Evolutionary conservation across 352 stramenopile genomes (phyloP), one percentile per base, ranked within the genome.

Genomic region (Peronosclerospora sorghi): DNA sequence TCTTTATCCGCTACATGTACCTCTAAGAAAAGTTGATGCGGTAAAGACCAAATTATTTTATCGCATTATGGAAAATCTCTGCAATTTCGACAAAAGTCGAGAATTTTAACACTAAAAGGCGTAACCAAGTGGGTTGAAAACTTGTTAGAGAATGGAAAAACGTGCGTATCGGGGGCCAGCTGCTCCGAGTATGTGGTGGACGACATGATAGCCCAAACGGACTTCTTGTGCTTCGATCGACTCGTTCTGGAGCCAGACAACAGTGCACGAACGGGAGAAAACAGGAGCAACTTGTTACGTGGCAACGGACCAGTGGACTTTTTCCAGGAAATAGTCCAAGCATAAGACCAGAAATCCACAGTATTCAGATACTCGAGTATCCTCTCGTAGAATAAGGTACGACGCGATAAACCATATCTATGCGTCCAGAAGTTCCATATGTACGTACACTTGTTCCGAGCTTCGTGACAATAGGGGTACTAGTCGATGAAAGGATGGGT

Each of bases 71-170:
- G n/a, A n/a, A n/a, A n/a, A n/a, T n/a, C n/a, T n/a, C n/a, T n/a
- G n/a, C n/a, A n/a, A n/a, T n/a, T n/a, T n/a, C n/a, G n/a, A n/a
- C n/a, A n/a, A n/a, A n/a, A n/a, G n/a, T n/a, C n/a, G n/a, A n/a
- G n/a, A n/a, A n/a, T n/a, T n/a, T n/a, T n/a, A n/a, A n/a, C n/a
- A n/a, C n/a, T n/a, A n/a, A n/a, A n/a, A n/a, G n/a, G 83, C 70
- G 19, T 69, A 85, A 52, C 69, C 73, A 2, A 83, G 69, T 8
- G 65, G 6, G 73, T 85, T 9, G 73, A 85, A 48, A 69, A 85
- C 3, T 51, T 45, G 14, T 53, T 85, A 20, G 62, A 77, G 13
- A 48, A 51, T 32, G 46, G 42, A 0, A 61, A 53, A 18, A 41
- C 34, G 3, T 73, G 59, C 18, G 64, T 56, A n/a, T 86, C 14